These are phyloP conservation scores for Copromyces sp. DNA, from an alignment of 495 filamentous ascomycete species.

Conservation along the genomic window DNA sequence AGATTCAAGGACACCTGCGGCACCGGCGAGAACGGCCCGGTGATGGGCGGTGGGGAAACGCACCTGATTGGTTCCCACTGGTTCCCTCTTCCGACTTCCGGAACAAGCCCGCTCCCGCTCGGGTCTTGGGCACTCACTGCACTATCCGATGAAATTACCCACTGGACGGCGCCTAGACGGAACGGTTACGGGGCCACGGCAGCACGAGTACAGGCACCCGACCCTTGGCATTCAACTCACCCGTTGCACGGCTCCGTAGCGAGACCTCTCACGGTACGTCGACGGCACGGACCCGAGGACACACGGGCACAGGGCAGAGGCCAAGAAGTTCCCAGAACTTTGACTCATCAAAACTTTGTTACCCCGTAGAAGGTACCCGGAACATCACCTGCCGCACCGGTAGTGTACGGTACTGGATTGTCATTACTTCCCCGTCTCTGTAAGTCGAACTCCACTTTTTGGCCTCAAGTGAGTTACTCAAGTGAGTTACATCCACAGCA, in stretches of 20 bases:
- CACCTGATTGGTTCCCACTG: background rate
- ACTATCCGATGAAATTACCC: background rate
- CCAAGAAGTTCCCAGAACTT: background rate
- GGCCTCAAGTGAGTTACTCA: background rate
- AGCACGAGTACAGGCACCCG: background rate
- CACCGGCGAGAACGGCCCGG: background rate
- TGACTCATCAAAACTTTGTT: background rate
- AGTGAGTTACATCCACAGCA: conserved; percentile 2
- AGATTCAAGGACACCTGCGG: background rate
- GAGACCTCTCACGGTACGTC: background rate
- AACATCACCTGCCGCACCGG: background rate
- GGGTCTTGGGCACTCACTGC: background rate
- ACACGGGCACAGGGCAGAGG: background rate
- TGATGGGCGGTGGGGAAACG: background rate
- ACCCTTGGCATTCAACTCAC: background rate
- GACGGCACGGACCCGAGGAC: background rate
- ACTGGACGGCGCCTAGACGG: background rate
- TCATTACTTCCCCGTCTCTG: background rate
- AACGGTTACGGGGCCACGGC: background rate
- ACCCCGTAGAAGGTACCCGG: background rate
- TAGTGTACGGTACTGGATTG: background rate
- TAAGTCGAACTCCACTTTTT: background rate
- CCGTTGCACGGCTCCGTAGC: background rate
- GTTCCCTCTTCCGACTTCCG: background rate
- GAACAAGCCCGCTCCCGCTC: background rate